These are phyloP conservation scores for Dendrocalamus latiflorus DNA, from an alignment of 202 grass and related monocot species.

Conservation along the genomic window DNA sequence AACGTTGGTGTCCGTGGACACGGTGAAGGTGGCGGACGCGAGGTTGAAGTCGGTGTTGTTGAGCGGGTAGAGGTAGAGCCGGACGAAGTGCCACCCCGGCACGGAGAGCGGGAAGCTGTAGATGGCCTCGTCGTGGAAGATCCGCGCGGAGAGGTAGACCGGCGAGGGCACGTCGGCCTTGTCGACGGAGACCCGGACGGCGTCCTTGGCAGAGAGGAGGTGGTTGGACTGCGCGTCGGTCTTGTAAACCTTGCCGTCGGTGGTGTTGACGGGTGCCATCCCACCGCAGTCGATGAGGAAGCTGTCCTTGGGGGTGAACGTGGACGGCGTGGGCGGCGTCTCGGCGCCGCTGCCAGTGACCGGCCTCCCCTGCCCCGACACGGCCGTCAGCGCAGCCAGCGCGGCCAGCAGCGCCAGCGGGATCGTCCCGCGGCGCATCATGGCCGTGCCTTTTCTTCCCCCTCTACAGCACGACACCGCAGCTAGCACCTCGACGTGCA, in stretches of 20 bases:
- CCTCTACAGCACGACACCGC: not conserved
- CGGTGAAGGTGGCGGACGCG: conserved; percentile 38
- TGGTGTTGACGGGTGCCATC: conserved; percentile 10
- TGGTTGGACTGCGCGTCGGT: conserved; percentile 57
- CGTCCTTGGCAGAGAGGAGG: conserved; percentile 55
- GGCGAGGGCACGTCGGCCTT: conserved; percentile 43
- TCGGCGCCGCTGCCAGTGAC: not conserved
- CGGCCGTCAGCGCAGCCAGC: not conserved
- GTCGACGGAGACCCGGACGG: conserved; percentile 35
- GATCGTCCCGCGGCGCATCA: conserved; percentile 27
- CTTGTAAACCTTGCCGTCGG: conserved; percentile 65
- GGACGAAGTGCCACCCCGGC: conserved; percentile 76
- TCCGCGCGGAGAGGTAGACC: conserved; percentile 44
- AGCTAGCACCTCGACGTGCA: too few species aligned
- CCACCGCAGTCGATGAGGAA: conserved; percentile 78
- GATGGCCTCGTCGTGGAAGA: conserved; percentile 62
- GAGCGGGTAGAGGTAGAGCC: conserved; percentile 63
- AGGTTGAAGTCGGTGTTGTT: conserved; percentile 58
- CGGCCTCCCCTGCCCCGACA: conserved; percentile 19
- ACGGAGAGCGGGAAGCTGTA: too few species aligned
- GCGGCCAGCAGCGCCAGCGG: conserved; percentile 43
- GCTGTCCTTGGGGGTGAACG: conserved; percentile 62
- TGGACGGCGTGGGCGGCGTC: conserved; percentile 15
- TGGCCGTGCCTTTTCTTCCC: not conserved
- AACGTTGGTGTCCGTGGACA: conserved; percentile 51